Percentiles rank a stretch among this genome's conserved stretches.
phyloP scores from a whole-genome alignment of 129 eudicot genomes.

The Oenanthe sinensis region DNA sequence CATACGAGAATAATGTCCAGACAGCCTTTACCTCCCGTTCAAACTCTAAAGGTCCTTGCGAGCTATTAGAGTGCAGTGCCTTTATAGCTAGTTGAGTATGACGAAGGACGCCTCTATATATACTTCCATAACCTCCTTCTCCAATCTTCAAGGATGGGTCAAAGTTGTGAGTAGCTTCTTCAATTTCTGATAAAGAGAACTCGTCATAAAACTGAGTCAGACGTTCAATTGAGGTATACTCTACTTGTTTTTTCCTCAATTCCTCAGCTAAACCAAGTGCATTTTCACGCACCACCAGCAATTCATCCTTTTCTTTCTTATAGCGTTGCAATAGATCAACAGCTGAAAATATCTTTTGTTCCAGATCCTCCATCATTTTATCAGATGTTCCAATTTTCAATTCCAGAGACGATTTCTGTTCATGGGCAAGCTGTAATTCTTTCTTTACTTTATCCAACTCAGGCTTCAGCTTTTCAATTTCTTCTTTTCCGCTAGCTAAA shows the following conservation, averaged over 20 bases:
- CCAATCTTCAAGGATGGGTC: slow-evolving; percentile 63
- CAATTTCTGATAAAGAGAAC: slow-evolving; percentile 46
- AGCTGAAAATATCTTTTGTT: slow-evolving; percentile 57
- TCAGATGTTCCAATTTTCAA: slow-evolving; percentile 37
- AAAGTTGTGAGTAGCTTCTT: slow-evolving; percentile 59
- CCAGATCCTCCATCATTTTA: slow-evolving; percentile 45
- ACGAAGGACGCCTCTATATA: slow-evolving; percentile 54
- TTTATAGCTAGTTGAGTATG: slow-evolving; percentile 80
- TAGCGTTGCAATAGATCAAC: slow-evolving; percentile 56
- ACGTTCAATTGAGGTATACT: slow-evolving; percentile 32
- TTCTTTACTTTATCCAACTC: slow-evolving; percentile 35
- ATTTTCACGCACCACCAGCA: slow-evolving; percentile 60
- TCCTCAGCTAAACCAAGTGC: slow-evolving; percentile 54
- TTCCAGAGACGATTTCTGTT: slow-evolving; percentile 45
- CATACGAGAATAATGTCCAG: slow-evolving; percentile 15
- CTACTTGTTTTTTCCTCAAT: slow-evolving; percentile 41
- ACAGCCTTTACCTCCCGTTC: slow-evolving; percentile 65
- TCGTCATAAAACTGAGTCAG: slow-evolving; percentile 36
- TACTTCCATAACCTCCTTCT: slow-evolving; percentile 89
- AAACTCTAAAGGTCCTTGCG: slow-evolving; percentile 68
- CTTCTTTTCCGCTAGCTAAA: slow-evolving; percentile 40
- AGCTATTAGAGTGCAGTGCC: slow-evolving; percentile 47
- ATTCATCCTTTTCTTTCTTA: slow-evolving; percentile 71
- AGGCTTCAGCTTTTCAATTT: slow-evolving; percentile 30
- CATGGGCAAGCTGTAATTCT: slow-evolving; percentile 43